Base-by-base conservation (phyloP, 83 land plant species). In the Picea abies region DNA sequence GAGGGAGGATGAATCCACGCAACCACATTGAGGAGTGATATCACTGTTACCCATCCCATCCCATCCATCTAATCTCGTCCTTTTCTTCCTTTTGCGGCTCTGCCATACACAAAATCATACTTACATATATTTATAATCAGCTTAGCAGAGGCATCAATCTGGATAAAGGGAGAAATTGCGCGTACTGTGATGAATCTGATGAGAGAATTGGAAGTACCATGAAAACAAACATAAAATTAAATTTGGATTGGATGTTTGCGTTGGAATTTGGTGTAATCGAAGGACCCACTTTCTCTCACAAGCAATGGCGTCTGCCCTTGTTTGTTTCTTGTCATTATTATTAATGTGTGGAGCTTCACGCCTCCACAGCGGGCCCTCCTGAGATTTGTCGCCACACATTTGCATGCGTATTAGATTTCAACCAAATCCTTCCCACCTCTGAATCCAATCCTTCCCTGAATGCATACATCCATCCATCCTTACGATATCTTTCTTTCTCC, bases 1-100 rank as follows among this genome's bases (percentile, higher is more conserved):
- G 56, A n/a, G 25, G 41, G 77, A 4, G 58, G 47, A n/a, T 73
- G 41, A 22, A 32, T 44, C 77, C 12, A 73, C 20, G 58, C 77
- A 44, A 44, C 58, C 41, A 73, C 26, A 73, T 73, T 52, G 23
- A 73, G 4, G 9, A 20, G 77, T 73, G 77, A 73, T 73, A 41
- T 73, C 77, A 73, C 58, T 73, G 77, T 73, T 73, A 52, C 25
- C 77, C 77, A 73, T 73, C 77, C 52, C 77, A 73, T 73, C 77
- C 52, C 77, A 73, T 73, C 77, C 22, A 73, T 73, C 77, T 73
- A 73, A 44, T 73, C 77, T 52, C 76, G 76, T 72, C 76, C 44
- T 72, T 72, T 72, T 56, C 44, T 44, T 25, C 23, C 22, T 23
- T 41, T 73, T 73, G 77, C 77, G 77, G 77, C 77, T 73, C 77